These are phyloP conservation scores for Ceratobasidium sp. DNA, from an alignment of 1,284 basidiomycete species.

Conservation along the genomic window DNA sequence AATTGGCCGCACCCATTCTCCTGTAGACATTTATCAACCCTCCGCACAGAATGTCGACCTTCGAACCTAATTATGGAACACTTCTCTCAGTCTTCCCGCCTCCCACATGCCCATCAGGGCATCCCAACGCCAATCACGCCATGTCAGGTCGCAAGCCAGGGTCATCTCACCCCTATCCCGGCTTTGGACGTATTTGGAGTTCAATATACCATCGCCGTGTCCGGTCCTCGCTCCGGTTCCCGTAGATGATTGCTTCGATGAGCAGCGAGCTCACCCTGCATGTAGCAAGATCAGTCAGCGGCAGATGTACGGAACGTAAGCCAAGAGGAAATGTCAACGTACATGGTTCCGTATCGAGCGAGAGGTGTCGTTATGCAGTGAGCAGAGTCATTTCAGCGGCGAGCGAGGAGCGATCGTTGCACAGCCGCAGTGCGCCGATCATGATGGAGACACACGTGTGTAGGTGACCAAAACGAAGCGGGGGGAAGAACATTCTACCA, in stretches of 20 bases:
- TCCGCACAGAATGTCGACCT: neutral
- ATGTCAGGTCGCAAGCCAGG: neutral
- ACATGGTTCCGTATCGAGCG: neutral
- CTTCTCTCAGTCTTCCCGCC: too few species aligned
- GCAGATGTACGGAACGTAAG: neutral
- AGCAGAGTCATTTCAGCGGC: neutral
- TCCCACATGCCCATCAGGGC: neutral
- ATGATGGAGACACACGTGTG: slow-evolving; percentile 5
- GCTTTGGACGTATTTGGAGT: neutral
- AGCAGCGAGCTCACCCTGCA: slow-evolving; percentile 21
- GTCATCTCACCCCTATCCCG: slow-evolving; percentile 21
- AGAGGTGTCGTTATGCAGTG: neutral
- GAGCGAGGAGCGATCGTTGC: neutral
- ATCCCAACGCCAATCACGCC: neutral
- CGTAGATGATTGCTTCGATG: neutral
- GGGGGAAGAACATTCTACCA: neutral
- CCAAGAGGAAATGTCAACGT: neutral
- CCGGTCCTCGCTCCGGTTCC: neutral
- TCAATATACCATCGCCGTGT: neutral
- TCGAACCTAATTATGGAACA: neutral
- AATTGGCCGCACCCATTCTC: too few species aligned
- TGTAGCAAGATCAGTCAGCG: neutral
- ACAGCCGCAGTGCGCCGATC: slow-evolving; percentile 9
- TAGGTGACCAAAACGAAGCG: neutral
- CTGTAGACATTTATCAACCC: too few species aligned